A percentile compares a stretch with the other conserved stretches of the same genome.
These are phyloP conservation scores for Exsudoporus frostii DNA, from an alignment of 768 basidiomycete species.

Conservation along the genomic window DNA sequence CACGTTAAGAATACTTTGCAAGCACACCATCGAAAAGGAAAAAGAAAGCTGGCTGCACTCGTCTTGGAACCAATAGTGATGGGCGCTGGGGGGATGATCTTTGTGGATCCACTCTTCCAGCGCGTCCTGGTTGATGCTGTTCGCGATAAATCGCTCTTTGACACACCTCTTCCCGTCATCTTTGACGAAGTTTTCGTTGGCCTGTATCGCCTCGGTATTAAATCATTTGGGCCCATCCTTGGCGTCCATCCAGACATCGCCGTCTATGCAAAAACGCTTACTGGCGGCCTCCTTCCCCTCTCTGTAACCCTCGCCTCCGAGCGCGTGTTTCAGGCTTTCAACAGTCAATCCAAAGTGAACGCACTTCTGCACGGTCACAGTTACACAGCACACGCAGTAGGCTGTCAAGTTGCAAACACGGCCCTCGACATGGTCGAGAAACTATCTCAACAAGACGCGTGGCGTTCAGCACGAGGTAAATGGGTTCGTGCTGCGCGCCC, in stretches of 20 bases:
- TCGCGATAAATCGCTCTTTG: slow-evolving; percentile 42
- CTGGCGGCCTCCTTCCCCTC: slow-evolving; percentile 87
- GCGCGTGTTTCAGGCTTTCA: slow-evolving; percentile 77
- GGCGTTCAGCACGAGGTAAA: slow-evolving; percentile 53
- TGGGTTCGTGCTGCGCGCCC: slow-evolving; percentile 44
- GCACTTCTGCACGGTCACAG: slow-evolving; percentile 93
- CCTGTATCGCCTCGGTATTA: slow-evolving; percentile 79
- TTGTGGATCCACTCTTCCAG: slow-evolving; percentile 97
- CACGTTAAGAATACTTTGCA: slow-evolving; percentile 56
- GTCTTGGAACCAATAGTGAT: slow-evolving; percentile 90
- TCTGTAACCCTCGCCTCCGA: slow-evolving; percentile 81
- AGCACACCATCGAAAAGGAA: slow-evolving; percentile 39
- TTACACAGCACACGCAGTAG: slow-evolving; percentile 92
- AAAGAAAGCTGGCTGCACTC: slow-evolving; percentile 60
- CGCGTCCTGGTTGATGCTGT: slow-evolving; percentile 80
- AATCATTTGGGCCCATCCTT: slow-evolving; percentile 61
- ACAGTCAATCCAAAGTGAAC: slow-evolving; percentile 69
- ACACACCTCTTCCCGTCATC: slow-evolving; percentile 75
- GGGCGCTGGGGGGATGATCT: slow-evolving; percentile 96
- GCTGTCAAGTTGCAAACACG: slow-evolving; percentile 87
- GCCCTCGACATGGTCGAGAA: slow-evolving; percentile 65
- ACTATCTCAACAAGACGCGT: slow-evolving; percentile 45
- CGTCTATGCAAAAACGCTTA: slow-evolving; percentile 90
- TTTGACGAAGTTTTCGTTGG: slow-evolving; percentile 97
- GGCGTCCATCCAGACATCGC: slow-evolving; percentile 82